Evolutionary conservation across 1,284 basidiomycete genomes (phyloP).

Genomic region (Trichosporon sp.): DNA sequence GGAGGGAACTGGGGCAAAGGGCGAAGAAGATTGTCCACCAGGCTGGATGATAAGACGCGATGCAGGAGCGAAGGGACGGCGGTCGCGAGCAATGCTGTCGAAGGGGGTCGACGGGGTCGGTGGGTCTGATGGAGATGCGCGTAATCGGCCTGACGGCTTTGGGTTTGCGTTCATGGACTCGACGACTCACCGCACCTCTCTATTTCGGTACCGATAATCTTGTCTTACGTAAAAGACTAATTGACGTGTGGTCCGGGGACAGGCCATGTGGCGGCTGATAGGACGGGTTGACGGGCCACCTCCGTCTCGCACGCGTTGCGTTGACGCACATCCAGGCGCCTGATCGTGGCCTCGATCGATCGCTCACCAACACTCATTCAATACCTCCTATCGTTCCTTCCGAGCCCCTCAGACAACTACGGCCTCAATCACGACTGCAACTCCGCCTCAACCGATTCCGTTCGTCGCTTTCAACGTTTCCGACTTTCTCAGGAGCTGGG

Average conservation of each 20-base stretch:
- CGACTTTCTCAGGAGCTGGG: background rate
- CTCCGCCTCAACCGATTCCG: background rate
- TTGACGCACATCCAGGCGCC: background rate
- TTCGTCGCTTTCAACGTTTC: background rate
- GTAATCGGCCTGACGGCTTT: background rate
- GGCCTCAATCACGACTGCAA: background rate
- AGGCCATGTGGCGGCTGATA: background rate
- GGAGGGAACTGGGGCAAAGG: background rate
- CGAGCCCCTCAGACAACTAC: background rate
- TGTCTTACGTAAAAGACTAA: background rate
- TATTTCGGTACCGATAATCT: background rate
- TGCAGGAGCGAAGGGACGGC: background rate
- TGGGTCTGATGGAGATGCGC: background rate
- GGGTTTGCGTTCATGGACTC: background rate
- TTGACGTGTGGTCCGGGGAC: background rate
- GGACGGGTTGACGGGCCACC: background rate
- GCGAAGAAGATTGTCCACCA: background rate
- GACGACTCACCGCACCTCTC: background rate
- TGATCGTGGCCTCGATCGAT: conserved; percentile 1
- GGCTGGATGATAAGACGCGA: background rate
- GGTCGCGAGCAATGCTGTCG: background rate
- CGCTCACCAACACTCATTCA: background rate
- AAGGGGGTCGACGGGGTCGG: background rate
- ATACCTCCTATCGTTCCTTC: background rate
- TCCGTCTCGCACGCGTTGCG: background rate